Percentiles rank a stretch among this genome's conserved stretches.
These are phyloP conservation scores for Xanthoconium stramineum DNA, from an alignment of 768 basidiomycete species.

Conservation along the genomic window DNA sequence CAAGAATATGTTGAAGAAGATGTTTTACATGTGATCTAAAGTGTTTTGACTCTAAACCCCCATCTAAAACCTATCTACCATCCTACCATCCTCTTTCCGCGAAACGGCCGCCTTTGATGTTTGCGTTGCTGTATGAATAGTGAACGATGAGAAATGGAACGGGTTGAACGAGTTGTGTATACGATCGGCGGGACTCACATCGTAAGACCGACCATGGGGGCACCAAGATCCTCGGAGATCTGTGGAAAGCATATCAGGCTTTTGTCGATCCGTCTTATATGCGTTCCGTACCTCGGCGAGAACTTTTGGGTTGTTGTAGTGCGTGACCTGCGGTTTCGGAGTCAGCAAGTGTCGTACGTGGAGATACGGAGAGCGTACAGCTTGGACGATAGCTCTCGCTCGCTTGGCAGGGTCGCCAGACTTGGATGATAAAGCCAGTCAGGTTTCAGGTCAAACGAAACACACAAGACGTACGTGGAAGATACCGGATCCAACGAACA, in stretches of 20 bases:
- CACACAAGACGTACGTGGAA: conserved; percentile 69
- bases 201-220: conserved; percentile 91
- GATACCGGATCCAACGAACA: conserved; percentile 97
- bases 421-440: conserved; percentile 35
- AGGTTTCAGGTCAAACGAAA: background rate
- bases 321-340: conserved; percentile 61
- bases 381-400: conserved; percentile 94
- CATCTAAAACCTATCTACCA: conserved; percentile 39
- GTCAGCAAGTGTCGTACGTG: conserved; percentile 2
- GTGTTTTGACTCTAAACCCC: background rate
- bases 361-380: conserved; percentile 46
- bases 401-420: conserved; percentile 92
- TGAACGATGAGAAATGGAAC: background rate
- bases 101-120: conserved; percentile 67
- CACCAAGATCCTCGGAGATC: conserved; percentile 81
- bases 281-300: conserved; percentile 68
- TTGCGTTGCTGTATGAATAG: conserved; percentile 45
- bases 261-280: background rate
- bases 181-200: conserved; percentile 52
- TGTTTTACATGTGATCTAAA: conserved; percentile 33
- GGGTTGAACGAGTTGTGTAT: background rate
- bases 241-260: conserved; percentile 23
- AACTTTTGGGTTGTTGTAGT: conserved; percentile 91
- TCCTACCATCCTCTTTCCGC: conserved; percentile 70
- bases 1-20: conserved; percentile 25